Evolutionary conservation across 2,329 filamentous ascomycete species (phyloP), one percentile per base, ranked within the genome.

Genomic region (Paraconiothyrium brasiliense): DNA sequence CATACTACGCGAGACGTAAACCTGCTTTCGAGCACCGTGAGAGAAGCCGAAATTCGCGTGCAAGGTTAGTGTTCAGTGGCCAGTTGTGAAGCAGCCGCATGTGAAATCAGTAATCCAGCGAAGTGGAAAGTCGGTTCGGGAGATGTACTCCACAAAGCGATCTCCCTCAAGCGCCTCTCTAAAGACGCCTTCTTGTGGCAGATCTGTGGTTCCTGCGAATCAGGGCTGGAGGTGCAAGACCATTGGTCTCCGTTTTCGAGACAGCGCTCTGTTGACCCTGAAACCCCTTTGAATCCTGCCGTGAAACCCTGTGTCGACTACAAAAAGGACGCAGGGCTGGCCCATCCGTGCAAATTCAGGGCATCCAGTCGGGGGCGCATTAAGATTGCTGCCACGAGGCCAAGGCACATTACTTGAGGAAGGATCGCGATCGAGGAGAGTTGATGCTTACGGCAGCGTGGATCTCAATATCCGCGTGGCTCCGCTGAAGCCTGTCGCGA

Each of bases 401-500:
- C 14, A n/a, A 41, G 16, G 39, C 39, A 9, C 14, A 8, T 7
- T 7, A 41, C n/a, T 1, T 13, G 37, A 16, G 2, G 16, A 16
- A 16, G 11, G 13, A 41, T 35, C 32, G 27, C 48, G 32, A 32
- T 48, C 32, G 6, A 14, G 35, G 27, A 34, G 39, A 13, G 32
- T 39, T 16, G 49, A n/a, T 16, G 27, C 37, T 41, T 41, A 16
- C 37, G 37, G 39, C 14, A 4, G n/a, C 34, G 49, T 27, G 34
- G 34, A 39, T 52, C 49, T 41, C 49, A 41, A 52, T 41, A 27
- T 52, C 49, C 34, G 49, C 34, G 34, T 14, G 14, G 32, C 20
- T 48, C 46, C 46, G 32, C n/a, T 34, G 34, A 52, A 39, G 49
- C 39, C 24, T 16, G 16, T 52, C n/a, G 35, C 49, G 35, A 52